Base-by-base conservation (phyloP, 345 rosid genomes). In the Euphorbia peplus region DNA sequence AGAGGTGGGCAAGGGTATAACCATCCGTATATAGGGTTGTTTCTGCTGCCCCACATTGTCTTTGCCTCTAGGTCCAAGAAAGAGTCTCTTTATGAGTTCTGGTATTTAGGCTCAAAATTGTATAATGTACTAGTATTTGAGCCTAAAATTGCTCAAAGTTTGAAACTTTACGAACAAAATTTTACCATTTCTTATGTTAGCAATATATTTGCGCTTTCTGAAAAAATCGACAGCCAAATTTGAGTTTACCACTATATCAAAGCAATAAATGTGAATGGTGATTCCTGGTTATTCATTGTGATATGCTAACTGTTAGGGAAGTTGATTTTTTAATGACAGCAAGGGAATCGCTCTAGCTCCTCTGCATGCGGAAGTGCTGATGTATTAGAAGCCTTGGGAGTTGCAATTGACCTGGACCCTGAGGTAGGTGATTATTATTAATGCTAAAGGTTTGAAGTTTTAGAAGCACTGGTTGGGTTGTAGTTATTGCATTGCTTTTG, bases 351-450 rank as follows among this genome's bases (percentile, higher is more conserved):
- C 29, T 90, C 99, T 0, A 95, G 99, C 70, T 95, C 99, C 69
- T 95, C 97, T 55, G 96, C 99, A 5, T 92, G 98, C 74, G 99
- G 99, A 77, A 95, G 99, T 76, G 99, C 97, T 55, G 98, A 95
- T 75, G 98, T 92, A 14, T 70, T 92, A 54, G 98, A 92, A 75
- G 90, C 88, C 28, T 64, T 95, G 52, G 97, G 99, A 39, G 82
- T 95, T 32, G 84, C 60, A 39, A 82, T 90, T 66, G 90, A 92
- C 81, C 75, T 95, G 79, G 96, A 79, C 62, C 90, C 97, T 24
- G 89, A 86, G 93, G 93, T 84, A 76, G 47, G 76, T 55, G 13
- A n/a, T 21, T 26, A 19, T 39, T 32, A 61, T 73, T 62, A 67
- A 68, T 68, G 21, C 50, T 6, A 24, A 22, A 63, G 62, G 25